phyloP scores from a whole-genome alignment of 345 rosid species.

The Gossypium herbaceum region DNA sequence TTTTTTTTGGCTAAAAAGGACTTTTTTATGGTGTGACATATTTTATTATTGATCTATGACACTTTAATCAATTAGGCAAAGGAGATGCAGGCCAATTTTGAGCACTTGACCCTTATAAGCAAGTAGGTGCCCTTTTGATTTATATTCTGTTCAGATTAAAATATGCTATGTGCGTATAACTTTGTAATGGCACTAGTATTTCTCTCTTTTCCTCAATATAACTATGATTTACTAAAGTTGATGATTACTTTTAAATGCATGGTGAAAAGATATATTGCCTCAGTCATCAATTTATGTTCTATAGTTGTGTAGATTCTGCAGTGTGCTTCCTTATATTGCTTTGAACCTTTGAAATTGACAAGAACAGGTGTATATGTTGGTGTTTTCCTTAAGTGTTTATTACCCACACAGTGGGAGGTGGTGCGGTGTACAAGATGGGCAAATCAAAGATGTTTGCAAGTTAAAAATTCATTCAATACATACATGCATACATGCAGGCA shows the following conservation, averaged over 20 bases:
- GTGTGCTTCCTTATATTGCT: not conserved
- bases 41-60: constrained; percentile 9
- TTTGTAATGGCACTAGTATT: not conserved
- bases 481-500: not conserved
- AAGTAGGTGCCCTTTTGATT: constrained; percentile 38
- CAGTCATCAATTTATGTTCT: not conserved
- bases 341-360: not conserved
- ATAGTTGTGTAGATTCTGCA: not conserved
- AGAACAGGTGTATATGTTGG: not conserved
- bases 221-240: not conserved
- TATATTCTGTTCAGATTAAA: constrained; percentile 5
- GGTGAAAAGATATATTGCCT: not conserved
- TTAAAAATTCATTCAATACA: not conserved
- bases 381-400: not conserved
- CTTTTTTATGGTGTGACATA: not conserved
- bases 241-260: not conserved
- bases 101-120: constrained; percentile 77
- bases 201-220: not conserved
- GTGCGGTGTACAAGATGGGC: not conserved
- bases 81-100: constrained; percentile 84
- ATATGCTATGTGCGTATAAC: not conserved
- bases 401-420: not conserved
- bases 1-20: not conserved
- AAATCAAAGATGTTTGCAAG: not conserved
- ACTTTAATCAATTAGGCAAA: constrained; percentile 52